These are phyloP conservation scores for Pseudopyrenochaeta lycopersici DNA, from an alignment of 2,329 filamentous ascomycete genomes.

Conservation along the genomic window DNA sequence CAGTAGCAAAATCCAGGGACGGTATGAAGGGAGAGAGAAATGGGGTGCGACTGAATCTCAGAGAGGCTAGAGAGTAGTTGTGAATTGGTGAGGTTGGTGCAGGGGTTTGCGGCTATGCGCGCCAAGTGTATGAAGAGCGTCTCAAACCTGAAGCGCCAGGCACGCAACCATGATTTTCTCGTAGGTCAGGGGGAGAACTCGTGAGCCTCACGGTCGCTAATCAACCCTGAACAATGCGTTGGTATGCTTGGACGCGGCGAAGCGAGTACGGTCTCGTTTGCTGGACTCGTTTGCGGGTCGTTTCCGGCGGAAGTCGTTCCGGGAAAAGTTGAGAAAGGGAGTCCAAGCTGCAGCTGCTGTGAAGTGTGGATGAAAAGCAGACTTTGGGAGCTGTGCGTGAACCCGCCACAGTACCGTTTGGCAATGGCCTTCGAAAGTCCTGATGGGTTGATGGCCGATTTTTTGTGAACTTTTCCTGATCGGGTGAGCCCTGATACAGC, in stretches of 20 bases:
- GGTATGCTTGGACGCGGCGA: constrained; percentile 32
- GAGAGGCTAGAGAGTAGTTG: constrained; percentile 21
- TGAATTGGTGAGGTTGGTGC: constrained; percentile 26
- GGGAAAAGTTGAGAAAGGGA: neutral
- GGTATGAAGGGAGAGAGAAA: constrained; percentile 29
- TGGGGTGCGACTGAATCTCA: constrained; percentile 35
- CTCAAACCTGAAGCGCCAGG: constrained; percentile 52
- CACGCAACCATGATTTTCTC: constrained; percentile 46
- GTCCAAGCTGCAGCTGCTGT: neutral
- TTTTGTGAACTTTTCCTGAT: constrained; percentile 16
- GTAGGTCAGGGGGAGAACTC: constrained; percentile 23
- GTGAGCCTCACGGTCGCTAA: constrained; percentile 27
- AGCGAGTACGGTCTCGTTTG: constrained; percentile 23
- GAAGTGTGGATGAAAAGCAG: neutral
- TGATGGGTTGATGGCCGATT: constrained; percentile 11
- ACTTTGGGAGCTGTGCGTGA: constrained; percentile 17
- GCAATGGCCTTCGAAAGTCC: constrained; percentile 9
- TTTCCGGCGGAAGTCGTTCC: constrained; percentile 5
- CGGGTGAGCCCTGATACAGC: constrained; percentile 36
- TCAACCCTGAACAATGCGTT: constrained; percentile 30
- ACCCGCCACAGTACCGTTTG: constrained; percentile 18
- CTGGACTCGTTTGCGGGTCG: constrained; percentile 3
- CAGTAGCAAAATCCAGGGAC: constrained; percentile 34
- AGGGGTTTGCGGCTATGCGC: constrained; percentile 40
- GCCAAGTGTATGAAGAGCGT: constrained; percentile 49